These are phyloP conservation scores for Phytophthora fragariae DNA, from an alignment of 352 stramenopile species.

Conservation along the genomic window DNA sequence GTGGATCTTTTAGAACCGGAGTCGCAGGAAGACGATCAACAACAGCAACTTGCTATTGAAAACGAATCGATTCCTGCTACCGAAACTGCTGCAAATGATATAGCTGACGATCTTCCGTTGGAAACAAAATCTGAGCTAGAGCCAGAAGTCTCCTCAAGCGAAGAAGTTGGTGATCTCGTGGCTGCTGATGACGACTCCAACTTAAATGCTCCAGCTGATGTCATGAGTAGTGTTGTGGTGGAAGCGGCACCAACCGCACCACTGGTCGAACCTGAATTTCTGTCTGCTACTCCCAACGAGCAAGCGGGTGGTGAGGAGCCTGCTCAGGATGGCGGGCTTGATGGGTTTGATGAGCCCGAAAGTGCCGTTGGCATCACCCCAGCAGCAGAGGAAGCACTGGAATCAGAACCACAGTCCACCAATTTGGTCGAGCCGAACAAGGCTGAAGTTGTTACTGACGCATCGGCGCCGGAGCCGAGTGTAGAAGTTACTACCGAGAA, in stretches of 20 bases:
- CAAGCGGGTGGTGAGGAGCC: neutral
- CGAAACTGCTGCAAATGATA: constrained; percentile 8
- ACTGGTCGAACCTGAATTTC: constrained; percentile 2
- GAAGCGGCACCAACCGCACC: neutral
- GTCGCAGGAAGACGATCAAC: neutral
- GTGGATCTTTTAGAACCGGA: constrained; percentile 3
- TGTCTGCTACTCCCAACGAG: neutral
- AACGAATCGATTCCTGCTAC: neutral
- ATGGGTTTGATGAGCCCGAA: neutral
- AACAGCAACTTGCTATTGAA: neutral
- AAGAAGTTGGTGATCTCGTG: neutral
- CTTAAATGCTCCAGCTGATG: constrained; percentile 4
- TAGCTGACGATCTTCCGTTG: neutral
- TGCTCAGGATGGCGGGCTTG: constrained; percentile 3
- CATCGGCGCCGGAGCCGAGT: neutral
- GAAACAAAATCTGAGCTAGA: neutral
- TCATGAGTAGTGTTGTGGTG: neutral
- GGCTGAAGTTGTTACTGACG: neutral
- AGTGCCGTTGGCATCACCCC: neutral
- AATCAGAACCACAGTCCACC: neutral
- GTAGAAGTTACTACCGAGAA: neutral
- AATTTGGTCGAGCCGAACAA: neutral
- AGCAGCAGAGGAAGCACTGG: neutral
- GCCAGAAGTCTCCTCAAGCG: neutral
- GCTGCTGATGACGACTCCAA: neutral